Evolutionary conservation across 176 grass and related monocot genomes (phyloP).

Genomic region (Stipa capillata): DNA sequence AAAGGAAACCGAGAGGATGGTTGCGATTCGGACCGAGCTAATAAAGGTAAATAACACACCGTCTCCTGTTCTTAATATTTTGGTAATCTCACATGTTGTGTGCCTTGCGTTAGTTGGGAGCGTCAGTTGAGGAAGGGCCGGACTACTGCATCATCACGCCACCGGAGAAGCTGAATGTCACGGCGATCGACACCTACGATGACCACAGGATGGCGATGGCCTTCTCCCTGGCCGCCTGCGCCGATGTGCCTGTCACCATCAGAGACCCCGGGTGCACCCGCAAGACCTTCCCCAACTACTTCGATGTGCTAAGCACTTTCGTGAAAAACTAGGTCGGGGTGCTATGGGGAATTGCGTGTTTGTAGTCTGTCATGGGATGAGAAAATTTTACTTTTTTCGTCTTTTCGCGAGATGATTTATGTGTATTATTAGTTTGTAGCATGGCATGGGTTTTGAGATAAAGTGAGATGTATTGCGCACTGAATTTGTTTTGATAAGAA

Average conservation of each 20-base stretch:
- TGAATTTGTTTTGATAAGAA: neutral
- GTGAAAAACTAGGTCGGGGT: slow-evolving; percentile 31
- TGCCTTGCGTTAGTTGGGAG: slow-evolving; percentile 43
- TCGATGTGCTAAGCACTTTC: slow-evolving; percentile 64
- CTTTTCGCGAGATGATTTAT: slow-evolving; percentile 5
- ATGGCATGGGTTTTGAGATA: neutral
- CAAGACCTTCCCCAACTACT: slow-evolving; percentile 79
- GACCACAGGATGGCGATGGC: slow-evolving; percentile 91
- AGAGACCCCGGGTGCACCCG: slow-evolving; percentile 66
- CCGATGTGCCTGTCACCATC: slow-evolving; percentile 57
- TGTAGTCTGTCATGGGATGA: neutral
- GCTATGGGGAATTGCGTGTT: neutral
- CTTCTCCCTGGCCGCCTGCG: slow-evolving; percentile 64
- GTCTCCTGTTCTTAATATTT: neutral
- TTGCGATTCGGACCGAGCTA: slow-evolving; percentile 66
- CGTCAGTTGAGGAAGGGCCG: slow-evolving; percentile 65
- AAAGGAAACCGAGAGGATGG: slow-evolving; percentile 83
- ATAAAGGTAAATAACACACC: slow-evolving; percentile 33
- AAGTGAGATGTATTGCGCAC: slow-evolving; percentile 1
- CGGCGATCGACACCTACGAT: slow-evolving; percentile 64
- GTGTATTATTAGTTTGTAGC: slow-evolving; percentile 18
- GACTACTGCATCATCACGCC: slow-evolving; percentile 87
- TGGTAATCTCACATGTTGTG: neutral
- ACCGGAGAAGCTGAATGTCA: slow-evolving; percentile 63
- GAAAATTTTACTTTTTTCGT: neutral